Conservation (phyloP, 345 rosid species). For the Arabis hirsuta region DNA sequence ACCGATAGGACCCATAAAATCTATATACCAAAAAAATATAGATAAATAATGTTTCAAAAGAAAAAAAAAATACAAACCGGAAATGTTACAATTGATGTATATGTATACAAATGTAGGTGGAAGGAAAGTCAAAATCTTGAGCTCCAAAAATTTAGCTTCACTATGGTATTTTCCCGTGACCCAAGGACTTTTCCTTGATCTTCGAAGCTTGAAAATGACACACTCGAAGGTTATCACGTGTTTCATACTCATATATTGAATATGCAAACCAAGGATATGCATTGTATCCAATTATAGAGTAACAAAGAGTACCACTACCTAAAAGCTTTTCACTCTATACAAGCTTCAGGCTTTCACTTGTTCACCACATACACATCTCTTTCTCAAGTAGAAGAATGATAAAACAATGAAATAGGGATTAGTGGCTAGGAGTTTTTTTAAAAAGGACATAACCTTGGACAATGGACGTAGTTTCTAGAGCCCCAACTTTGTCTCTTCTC, state of each 20-base stretch:
- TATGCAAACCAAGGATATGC: slow-evolving; percentile 20
- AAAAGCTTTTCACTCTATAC: slow-evolving; percentile 15
- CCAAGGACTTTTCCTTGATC: slow-evolving; percentile 39
- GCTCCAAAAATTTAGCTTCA: slow-evolving; percentile 39
- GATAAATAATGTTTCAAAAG: too few species aligned
- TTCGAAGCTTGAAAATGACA: slow-evolving; percentile 37
- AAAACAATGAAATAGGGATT: slow-evolving; percentile 16
- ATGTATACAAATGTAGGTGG: slow-evolving; percentile 9
- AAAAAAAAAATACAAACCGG: too few species aligned
- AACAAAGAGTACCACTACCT: slow-evolving; percentile 10
- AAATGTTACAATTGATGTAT: too few species aligned
- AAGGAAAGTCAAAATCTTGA: slow-evolving; percentile 42
- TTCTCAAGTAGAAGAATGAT: slow-evolving; percentile 24
- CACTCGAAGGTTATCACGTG: slow-evolving; percentile 37
- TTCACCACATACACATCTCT: slow-evolving; percentile 1
- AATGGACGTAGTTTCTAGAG: slow-evolving; percentile 31
- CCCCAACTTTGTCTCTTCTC: slow-evolving; percentile 44
- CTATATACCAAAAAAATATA: too few species aligned
- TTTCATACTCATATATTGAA: slow-evolving; percentile 24
- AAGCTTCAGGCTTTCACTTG: slow-evolving; percentile 10
- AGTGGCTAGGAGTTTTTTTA: slow-evolving; percentile 22
- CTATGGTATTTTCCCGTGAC: slow-evolving; percentile 42
- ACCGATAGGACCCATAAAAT: too few species aligned
- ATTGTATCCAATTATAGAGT: slow-evolving; percentile 13
- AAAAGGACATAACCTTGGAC: slow-evolving; percentile 27